Base-by-base conservation (phyloP, 2,329 filamentous ascomycete species). In the Monosporascus sp. region DNA sequence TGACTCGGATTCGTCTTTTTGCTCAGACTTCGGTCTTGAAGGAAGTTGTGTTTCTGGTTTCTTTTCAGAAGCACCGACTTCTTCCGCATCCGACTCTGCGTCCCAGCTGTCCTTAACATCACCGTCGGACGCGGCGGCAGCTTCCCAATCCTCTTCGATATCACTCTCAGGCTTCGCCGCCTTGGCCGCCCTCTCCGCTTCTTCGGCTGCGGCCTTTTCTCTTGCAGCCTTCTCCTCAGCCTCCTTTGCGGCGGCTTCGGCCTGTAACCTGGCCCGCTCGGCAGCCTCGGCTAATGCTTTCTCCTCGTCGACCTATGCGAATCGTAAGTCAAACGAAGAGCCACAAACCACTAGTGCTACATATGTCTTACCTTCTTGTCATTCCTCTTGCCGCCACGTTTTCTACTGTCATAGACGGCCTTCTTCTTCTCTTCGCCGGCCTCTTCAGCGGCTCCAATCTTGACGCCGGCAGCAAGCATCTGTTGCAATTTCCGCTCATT, bases 31-130 rank as follows among this genome's bases (percentile, higher is more conserved):
- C 26, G 63, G 59, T 51, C 66, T 66, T 36, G 69, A 71, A 16
- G 67, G 65, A 41, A 69, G 54, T 2, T 61, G 53, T 52, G 59
- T 51, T 40, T 66, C 55, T 2, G 51, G 48, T 57, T 68, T 67
- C 53, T 66, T 58, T 26, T 66, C 62, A 20, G 60, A 64, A 7
- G 61, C 60, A 34, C 60, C 58, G 49, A 70, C 71, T 79, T 76
- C 66, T 64, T 91, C 88, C 7, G 90, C 87, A 48, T 90, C 88
- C 3, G 85, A 86, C 52, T 91, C 88, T 36, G 89, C 91, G 69
- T 97, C 93, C 93, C 93, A 97, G 76, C 87, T 93, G 61, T 97
- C 93, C 73, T 97, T 97, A 65, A 96, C 81, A 56, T 88, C 86
- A 17, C 87, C 86, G 11, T 82, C 83, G 48, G 89, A 88, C 26